Percentiles rank a stretch among this genome's conserved stretches.
These are phyloP conservation scores for Wickerhamomyces mucosus DNA, from an alignment of 805 yeast species.

Conservation along the genomic window DNA sequence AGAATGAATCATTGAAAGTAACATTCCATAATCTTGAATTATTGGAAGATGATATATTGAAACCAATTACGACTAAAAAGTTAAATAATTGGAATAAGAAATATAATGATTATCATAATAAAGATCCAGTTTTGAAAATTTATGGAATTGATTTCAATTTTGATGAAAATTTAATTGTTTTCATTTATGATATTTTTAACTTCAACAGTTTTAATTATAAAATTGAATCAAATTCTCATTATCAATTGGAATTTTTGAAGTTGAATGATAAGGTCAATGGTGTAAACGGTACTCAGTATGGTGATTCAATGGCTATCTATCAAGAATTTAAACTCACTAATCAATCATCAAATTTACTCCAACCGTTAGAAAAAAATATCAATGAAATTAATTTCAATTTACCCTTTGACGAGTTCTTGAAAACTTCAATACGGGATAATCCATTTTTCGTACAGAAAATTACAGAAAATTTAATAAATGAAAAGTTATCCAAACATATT, in stretches of 20 bases:
- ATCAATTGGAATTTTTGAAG: conserved; percentile 12
- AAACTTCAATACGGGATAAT: conserved; percentile 2
- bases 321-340: conserved; percentile 14
- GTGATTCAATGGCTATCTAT: conserved; percentile 14
- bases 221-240: conserved; percentile 14
- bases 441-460: no score
- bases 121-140: conserved; percentile 7
- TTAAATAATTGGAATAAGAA: conserved; percentile 14
- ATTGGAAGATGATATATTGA: conserved; percentile 6
- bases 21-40: background rate
- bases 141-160: conserved; percentile 13
- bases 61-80: conserved; percentile 8
- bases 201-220: conserved; percentile 14
- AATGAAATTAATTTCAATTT: conserved; percentile 1
- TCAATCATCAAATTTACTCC: no score
- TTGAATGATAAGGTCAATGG: no score
- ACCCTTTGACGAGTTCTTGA: conserved; percentile 8
- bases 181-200: conserved; percentile 14
- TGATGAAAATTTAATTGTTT: conserved; percentile 11
- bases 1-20: conserved; percentile 5
- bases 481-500: no score
- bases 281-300: no score
- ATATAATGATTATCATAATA: conserved; percentile 18
- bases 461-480: no score
- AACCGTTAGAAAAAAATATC: no score